phyloP scores from a whole-genome alignment of 2,329 filamentous ascomycete genomes.

The Thelonectria rubi region DNA sequence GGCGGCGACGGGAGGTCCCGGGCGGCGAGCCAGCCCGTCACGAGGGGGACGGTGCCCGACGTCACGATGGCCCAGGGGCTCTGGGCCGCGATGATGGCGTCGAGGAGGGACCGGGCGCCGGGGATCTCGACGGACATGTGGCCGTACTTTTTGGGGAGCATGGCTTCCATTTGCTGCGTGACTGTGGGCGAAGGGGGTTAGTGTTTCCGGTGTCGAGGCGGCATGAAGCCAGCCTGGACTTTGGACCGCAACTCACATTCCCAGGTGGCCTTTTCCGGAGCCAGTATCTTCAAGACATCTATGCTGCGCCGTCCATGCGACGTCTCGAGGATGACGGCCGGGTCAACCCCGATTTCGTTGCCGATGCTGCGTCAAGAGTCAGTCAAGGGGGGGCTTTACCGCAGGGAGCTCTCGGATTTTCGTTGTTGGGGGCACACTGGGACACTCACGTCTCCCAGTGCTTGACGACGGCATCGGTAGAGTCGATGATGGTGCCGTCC shows the following conservation, averaged over 20 bases:
- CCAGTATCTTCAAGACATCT: slow-evolving; percentile 81
- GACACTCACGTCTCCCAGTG: slow-evolving; percentile 74
- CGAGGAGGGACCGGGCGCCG: slow-evolving; percentile 77
- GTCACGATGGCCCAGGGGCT: slow-evolving; percentile 89
- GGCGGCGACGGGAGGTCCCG: slow-evolving; percentile 70
- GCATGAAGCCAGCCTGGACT: no score
- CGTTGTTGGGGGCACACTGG: background rate
- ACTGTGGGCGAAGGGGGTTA: no score
- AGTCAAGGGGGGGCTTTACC: background rate
- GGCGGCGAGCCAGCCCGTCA: slow-evolving; percentile 76
- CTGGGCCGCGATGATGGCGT: slow-evolving; percentile 66
- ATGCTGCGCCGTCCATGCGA: slow-evolving; percentile 92
- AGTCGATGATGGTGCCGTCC: slow-evolving; percentile 87
- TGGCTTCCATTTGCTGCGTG: slow-evolving; percentile 78
- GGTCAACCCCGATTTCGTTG: slow-evolving; percentile 82
- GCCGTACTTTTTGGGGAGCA: slow-evolving; percentile 80
- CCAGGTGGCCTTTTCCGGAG: slow-evolving; percentile 88
- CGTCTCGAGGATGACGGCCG: slow-evolving; percentile 85
- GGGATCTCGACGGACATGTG: slow-evolving; percentile 85
- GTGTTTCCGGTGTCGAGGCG: no score
- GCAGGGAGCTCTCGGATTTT: background rate
- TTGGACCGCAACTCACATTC: slow-evolving; percentile 83
- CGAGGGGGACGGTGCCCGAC: slow-evolving; percentile 73
- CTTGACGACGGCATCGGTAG: slow-evolving; percentile 78
- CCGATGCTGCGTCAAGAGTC: slow-evolving; percentile 66